phyloP scores from a whole-genome alignment of 306 rosid species.

The Mimosa bimucronata region DNA sequence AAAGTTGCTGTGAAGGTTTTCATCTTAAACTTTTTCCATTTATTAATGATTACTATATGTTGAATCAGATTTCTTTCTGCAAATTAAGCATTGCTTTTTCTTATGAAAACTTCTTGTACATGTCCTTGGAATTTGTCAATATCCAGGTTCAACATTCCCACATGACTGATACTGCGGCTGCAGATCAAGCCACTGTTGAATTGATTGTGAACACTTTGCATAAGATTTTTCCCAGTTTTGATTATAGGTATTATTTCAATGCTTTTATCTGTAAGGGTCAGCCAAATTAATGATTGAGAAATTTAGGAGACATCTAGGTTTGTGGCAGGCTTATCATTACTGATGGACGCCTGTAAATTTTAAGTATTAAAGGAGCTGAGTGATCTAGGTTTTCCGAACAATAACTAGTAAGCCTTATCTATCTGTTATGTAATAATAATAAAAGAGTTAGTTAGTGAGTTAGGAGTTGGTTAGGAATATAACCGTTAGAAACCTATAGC shows the following conservation, averaged over 20 bases:
- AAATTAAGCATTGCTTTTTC: constrained; percentile 28
- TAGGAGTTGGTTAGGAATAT: too few relatives aligned
- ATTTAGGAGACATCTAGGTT: constrained; percentile 34
- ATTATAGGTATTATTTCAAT: constrained; percentile 70
- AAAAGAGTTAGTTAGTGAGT: too few relatives aligned
- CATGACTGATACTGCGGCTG: constrained; percentile 96
- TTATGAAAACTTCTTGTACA: constrained; percentile 33
- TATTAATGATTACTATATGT: constrained; percentile 15
- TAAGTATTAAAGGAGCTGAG: constrained; percentile 16
- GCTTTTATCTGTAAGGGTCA: constrained; percentile 22
- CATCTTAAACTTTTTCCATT: constrained; percentile 27
- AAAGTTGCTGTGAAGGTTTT: constrained; percentile 98
- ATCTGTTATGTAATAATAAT: too few relatives aligned
- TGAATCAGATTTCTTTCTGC: constrained; percentile 37
- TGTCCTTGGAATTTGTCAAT: constrained; percentile 36
- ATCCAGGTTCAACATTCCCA: constrained; percentile 94
- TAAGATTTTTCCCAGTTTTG: constrained; percentile 79
- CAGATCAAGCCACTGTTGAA: constrained; percentile 90
- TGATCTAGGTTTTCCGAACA: constrained; percentile 19
- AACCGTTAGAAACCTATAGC: too few relatives aligned
- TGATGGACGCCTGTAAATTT: constrained; percentile 30
- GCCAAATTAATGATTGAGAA: constrained; percentile 24
- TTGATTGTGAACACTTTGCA: constrained; percentile 80
- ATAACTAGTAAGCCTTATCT: background rate
- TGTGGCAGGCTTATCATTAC: constrained; percentile 25